Percentiles rank a stretch among this genome's conserved stretches.
These are phyloP conservation scores for Erucastrum elatum DNA, from an alignment of 345 rosid species.

Conservation along the genomic window DNA sequence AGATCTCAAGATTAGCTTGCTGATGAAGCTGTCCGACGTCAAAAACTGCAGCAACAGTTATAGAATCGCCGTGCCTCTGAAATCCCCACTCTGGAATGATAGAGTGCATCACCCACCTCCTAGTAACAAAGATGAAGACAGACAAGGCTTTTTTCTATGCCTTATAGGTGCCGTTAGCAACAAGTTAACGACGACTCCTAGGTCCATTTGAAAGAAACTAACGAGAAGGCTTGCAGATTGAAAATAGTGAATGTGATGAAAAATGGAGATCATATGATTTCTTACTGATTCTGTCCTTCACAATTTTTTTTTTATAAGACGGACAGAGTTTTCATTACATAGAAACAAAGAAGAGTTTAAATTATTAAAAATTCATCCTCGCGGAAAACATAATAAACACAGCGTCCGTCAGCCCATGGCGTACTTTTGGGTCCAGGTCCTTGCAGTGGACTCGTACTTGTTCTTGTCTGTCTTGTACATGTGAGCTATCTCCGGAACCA, in stretches of 20 bases:
- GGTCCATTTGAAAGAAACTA: background rate
- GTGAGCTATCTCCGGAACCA: constrained; percentile 97
- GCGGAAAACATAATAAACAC: background rate
- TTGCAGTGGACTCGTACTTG: constrained; percentile 91
- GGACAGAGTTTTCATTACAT: constrained; percentile 38
- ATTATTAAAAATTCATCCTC: constrained; percentile 18
- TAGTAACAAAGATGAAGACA: background rate
- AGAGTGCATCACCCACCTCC: background rate
- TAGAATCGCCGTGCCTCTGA: background rate
- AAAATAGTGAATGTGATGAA: background rate
- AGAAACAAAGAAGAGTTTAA: constrained; percentile 21
- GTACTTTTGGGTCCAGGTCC: constrained; percentile 99
- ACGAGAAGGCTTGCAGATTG: background rate
- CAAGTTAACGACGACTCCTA: background rate
- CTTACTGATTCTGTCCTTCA: constrained; percentile 26
- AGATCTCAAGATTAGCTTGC: background rate
- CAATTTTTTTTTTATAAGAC: constrained; percentile 17
- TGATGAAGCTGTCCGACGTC: background rate
- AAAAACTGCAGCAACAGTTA: background rate
- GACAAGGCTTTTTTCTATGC: background rate
- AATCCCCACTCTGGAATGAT: background rate
- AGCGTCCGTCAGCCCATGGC: constrained; percentile 75
- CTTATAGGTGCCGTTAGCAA: background rate
- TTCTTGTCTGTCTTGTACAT: constrained; percentile 94
- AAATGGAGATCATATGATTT: constrained; percentile 30